Evolutionary conservation across 1,284 basidiomycete species (phyloP).

Genomic region (Pascua sp.): DNA sequence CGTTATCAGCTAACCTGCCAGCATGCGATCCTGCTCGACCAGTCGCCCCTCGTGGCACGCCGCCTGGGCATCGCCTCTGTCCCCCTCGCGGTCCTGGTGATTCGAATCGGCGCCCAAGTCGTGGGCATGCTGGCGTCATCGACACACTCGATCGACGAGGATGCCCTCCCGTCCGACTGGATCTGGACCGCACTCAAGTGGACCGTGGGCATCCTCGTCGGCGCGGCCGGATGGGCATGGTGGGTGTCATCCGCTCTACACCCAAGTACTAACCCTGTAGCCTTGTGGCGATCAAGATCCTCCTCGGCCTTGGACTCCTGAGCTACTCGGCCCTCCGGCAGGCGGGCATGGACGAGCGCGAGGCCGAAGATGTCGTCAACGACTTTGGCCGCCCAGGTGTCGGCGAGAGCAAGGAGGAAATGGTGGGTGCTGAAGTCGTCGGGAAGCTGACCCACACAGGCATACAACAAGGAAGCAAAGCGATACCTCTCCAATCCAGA

Average conservation of each 20-base stretch:
- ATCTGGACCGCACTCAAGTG: conserved; percentile 54
- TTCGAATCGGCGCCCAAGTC: conserved; percentile 82
- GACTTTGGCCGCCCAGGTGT: conserved; percentile 80
- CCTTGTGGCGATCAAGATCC: conserved; percentile 77
- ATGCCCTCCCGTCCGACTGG: conserved; percentile 31
- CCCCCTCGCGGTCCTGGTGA: conserved; percentile 85
- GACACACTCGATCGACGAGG: conserved; percentile 26
- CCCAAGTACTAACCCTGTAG: conserved; percentile 47
- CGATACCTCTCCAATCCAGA: conserved; percentile 63
- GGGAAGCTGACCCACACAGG: conserved; percentile 48
- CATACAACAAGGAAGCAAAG: conserved; percentile 74
- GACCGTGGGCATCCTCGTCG: conserved; percentile 63
- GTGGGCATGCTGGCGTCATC: conserved; percentile 56
- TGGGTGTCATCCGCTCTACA: conserved; percentile 42
- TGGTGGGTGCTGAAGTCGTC: conserved; percentile 53
- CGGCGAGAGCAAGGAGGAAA: conserved; percentile 80
- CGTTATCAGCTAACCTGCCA: conserved; percentile 51
- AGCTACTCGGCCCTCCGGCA: conserved; percentile 73
- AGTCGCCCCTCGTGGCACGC: conserved; percentile 89
- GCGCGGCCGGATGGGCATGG: conserved; percentile 72
- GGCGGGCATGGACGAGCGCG: conserved; percentile 70
- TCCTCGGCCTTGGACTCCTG: conserved; percentile 80
- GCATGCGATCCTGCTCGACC: conserved; percentile 75
- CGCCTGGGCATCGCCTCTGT: conserved; percentile 90
- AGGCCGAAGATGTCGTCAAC: conserved; percentile 68